phyloP scores from a whole-genome alignment of 768 basidiomycete species.

The Hypholoma sublateritium region DNA sequence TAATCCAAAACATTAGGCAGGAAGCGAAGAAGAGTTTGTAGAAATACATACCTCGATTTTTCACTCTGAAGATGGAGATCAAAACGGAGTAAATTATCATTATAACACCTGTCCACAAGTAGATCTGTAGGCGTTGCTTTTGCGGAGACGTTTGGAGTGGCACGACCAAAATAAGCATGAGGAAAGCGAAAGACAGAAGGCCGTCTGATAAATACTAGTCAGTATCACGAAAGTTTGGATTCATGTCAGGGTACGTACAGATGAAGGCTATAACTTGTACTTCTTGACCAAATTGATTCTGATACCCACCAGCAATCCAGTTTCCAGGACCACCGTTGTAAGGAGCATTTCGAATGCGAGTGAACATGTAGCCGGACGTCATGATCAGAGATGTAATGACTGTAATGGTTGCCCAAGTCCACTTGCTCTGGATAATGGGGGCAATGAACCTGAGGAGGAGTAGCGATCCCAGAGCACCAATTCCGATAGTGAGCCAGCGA shows the following conservation, averaged over 20 bases:
- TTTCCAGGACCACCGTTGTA: slow-evolving; percentile 61
- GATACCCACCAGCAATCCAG: slow-evolving; percentile 89
- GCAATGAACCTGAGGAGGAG: slow-evolving; percentile 59
- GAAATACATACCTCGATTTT: slow-evolving; percentile 74
- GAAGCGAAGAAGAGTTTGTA: not conserved
- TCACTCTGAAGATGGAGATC: slow-evolving; percentile 83
- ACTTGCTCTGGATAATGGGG: slow-evolving; percentile 67
- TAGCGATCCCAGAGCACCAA: slow-evolving; percentile 45
- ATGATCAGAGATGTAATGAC: slow-evolving; percentile 72
- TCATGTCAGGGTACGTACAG: slow-evolving; percentile 55
- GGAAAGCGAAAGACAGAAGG: slow-evolving; percentile 71
- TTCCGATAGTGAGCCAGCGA: slow-evolving; percentile 46
- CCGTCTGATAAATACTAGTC: slow-evolving; percentile 63
- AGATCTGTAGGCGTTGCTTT: slow-evolving; percentile 84
- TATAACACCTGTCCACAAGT: slow-evolving; percentile 83
- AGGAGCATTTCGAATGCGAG: slow-evolving; percentile 81
- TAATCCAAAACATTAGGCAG: not conserved
- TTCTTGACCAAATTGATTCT: slow-evolving; percentile 91
- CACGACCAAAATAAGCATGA: slow-evolving; percentile 78
- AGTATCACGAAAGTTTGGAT: not conserved
- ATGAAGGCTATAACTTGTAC: slow-evolving; percentile 82
- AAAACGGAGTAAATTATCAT: slow-evolving; percentile 86
- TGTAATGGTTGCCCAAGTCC: slow-evolving; percentile 71
- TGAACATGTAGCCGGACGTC: slow-evolving; percentile 96
- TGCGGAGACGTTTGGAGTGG: slow-evolving; percentile 72